Base-by-base conservation (phyloP, 345 rosid genomes). In the Garcia nutans region DNA sequence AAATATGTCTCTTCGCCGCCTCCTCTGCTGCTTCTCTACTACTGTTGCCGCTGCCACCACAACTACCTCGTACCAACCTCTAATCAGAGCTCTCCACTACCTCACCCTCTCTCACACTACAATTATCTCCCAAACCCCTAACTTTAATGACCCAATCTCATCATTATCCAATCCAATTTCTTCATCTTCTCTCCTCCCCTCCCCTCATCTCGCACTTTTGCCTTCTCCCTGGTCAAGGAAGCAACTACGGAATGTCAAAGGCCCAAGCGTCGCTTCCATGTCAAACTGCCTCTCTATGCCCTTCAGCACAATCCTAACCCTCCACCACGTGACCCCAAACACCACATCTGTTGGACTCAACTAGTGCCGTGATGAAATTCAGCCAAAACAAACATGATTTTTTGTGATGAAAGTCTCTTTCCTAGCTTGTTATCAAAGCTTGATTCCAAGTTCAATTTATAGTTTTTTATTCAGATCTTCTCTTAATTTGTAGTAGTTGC, bases 171-270 rank as follows among this genome's bases (percentile, higher is more conserved):
- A 54, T 67, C 73, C 74, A 68, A 47, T 62, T 68, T 22, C 75
- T 61, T 64, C 70, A 64, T 70, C 63, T 15, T 63, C 28, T 50
- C 57, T 70, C n/a, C n/a, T n/a, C n/a, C n/a, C 74, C 85, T 61
- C 19, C 78, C 75, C 24, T 66, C 58, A 71, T 85, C 8, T 84
- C 92, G 92, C 49, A 65, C 87, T 45, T 88, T 80, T 74, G 88
- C 90, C 80, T 96, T 92, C 89, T 85, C 95, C 65, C 89, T 97
- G 49, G 97, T 98, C 4, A 97, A 96, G 70, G 99, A 96, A 85
- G 97, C 97, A 3, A 97, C 98, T 0, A 93, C 98, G 0, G 99
- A 92, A 20, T 97, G 97, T 65, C 94, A 97, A 50, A 89, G 93
- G 12, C 88, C 97, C 50, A 96, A 93, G 76, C 95, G 98, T 16